A percentile compares a stretch with the other conserved stretches of the same genome.
phyloP scores from a whole-genome alignment of 352 stramenopile species.

The Thalassiosira sp. region DNA sequence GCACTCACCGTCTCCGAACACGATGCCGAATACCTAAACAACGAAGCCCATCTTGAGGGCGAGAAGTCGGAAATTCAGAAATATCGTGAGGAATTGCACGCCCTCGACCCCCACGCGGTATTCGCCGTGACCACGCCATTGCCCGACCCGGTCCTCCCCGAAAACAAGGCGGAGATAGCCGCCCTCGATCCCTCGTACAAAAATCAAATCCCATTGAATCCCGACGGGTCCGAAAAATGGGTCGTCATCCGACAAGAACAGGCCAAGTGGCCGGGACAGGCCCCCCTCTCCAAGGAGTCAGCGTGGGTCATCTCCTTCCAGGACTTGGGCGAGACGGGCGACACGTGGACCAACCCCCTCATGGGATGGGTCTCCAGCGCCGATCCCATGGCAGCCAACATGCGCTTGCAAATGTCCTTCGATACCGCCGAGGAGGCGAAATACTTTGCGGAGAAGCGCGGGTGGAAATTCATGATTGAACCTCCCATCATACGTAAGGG shows the following conservation, averaged over 20 bases:
- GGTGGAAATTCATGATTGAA: slow-evolving; percentile 87
- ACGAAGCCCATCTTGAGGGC: slow-evolving; percentile 18
- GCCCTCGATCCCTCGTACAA: slow-evolving; percentile 67
- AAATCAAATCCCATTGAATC: slow-evolving; percentile 40
- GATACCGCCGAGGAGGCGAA: slow-evolving; percentile 87
- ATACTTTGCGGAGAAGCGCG: slow-evolving; percentile 86
- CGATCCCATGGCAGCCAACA: slow-evolving; percentile 86
- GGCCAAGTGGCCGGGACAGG: slow-evolving; percentile 55
- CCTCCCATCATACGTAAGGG: slow-evolving; percentile 81
- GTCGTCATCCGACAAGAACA: slow-evolving; percentile 72
- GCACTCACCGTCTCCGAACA: slow-evolving; percentile 25
- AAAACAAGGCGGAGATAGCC: slow-evolving; percentile 67
- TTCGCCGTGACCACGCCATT: slow-evolving; percentile 52
- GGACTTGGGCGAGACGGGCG: slow-evolving; percentile 59
- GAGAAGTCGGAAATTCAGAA: slow-evolving; percentile 43
- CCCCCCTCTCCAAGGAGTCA: slow-evolving; percentile 59
- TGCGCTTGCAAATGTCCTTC: slow-evolving; percentile 86
- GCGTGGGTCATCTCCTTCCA: slow-evolving; percentile 77
- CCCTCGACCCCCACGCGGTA: slow-evolving; percentile 48
- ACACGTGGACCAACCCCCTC: slow-evolving; percentile 90
- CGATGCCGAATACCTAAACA: slow-evolving; percentile 41
- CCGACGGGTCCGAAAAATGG: slow-evolving; percentile 59
- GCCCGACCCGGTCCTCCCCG: slow-evolving; percentile 58
- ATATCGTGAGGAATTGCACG: slow-evolving; percentile 28
- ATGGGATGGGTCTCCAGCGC: slow-evolving; percentile 92